Percentiles rank a stretch among this genome's conserved stretches.
These are phyloP conservation scores for Pyricularia grisea DNA, from an alignment of 2,329 filamentous ascomycete genomes.

Conservation along the genomic window DNA sequence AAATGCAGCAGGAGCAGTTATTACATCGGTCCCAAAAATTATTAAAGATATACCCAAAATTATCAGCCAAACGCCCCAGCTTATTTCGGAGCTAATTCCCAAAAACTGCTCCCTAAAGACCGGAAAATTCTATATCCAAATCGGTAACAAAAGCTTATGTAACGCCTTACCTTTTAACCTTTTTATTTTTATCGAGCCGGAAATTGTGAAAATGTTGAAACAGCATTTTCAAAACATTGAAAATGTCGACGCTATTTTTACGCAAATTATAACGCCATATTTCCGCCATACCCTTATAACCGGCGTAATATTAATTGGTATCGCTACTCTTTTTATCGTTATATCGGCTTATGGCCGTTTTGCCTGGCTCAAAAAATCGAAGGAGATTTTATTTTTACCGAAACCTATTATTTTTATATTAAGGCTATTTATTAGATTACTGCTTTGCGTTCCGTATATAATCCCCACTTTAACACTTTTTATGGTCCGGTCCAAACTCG, in stretches of 20 bases:
- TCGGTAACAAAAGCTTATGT: background rate
- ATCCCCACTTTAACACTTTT: background rate
- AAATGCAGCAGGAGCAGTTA: background rate
- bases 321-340: background rate
- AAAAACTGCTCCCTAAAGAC: background rate
- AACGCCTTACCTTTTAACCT: background rate
- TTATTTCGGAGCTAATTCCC: background rate
- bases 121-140: background rate
- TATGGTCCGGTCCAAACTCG: background rate
- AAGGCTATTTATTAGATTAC: background rate
- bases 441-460: background rate
- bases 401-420: background rate
- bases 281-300: background rate
- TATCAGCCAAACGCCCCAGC: background rate
- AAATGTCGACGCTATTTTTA: background rate
- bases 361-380: background rate
- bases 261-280: background rate
- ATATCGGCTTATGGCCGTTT: background rate
- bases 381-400: background rate
- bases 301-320: background rate
- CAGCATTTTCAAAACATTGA: background rate
- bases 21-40: background rate
- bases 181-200: background rate
- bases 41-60: background rate
- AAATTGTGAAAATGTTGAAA: background rate